phyloP scores from a whole-genome alignment of 2,329 filamentous ascomycete species.

The Chaetothyriales sp. region DNA sequence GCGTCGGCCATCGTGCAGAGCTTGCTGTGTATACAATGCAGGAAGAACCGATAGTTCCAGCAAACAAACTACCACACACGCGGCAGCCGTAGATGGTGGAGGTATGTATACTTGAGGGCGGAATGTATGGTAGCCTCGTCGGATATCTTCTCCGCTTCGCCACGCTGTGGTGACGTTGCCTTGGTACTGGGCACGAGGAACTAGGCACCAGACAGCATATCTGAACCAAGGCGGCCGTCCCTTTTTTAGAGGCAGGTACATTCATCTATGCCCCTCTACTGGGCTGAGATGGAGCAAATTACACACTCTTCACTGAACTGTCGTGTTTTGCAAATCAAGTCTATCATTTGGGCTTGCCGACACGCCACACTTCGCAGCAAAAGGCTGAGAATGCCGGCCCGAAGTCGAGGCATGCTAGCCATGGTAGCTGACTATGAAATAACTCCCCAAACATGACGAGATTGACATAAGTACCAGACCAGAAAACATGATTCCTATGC shows the following conservation, averaged over 20 bases:
- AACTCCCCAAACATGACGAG: constrained; percentile 4
- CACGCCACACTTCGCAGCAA: not conserved
- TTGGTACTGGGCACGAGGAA: not conserved
- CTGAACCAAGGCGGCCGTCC: no score
- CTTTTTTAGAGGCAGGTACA: no score
- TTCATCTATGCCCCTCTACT: not conserved
- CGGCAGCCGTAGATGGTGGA: no score
- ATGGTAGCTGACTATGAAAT: constrained; percentile 6
- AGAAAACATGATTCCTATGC: constrained; percentile 1
- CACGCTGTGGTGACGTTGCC: not conserved
- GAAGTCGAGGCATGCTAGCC: constrained; percentile 2
- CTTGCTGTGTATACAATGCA: not conserved
- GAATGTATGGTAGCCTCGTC: not conserved
- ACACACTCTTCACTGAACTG: not conserved
- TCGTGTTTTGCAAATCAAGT: not conserved
- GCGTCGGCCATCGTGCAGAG: not conserved
- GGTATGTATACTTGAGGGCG: not conserved
- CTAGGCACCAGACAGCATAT: no score
- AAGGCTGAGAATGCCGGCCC: not conserved
- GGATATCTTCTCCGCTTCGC: not conserved
- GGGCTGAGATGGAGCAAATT: not conserved
- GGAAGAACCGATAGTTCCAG: not conserved
- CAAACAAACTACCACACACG: not conserved
- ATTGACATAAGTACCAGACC: constrained; percentile 1
- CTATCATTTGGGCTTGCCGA: not conserved